phyloP scores from a whole-genome alignment of 495 filamentous ascomycete species.

The Lasiosphaeria hispida region DNA sequence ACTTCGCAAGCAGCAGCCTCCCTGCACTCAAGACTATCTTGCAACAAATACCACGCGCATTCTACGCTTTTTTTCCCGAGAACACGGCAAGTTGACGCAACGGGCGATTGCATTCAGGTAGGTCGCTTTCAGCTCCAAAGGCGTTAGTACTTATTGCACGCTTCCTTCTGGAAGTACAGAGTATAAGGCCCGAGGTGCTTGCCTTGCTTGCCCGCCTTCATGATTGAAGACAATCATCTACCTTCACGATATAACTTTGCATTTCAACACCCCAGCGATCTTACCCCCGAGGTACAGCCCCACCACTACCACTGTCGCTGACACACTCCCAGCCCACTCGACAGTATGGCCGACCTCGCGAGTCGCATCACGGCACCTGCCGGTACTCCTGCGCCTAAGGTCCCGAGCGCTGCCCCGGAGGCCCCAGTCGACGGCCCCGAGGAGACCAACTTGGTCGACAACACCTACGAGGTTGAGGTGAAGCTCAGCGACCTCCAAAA shows the following conservation, averaged over 20 bases:
- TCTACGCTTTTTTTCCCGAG: background rate
- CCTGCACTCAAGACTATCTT: too few species aligned
- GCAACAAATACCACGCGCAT: background rate
- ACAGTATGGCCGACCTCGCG: conserved; percentile 53
- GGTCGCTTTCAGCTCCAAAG: background rate
- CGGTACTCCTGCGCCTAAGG: conserved; percentile 23
- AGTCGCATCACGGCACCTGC: conserved; percentile 57
- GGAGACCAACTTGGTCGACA: conserved; percentile 61
- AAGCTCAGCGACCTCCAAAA: conserved; percentile 86
- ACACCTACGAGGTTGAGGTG: conserved; percentile 77
- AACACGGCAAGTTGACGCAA: background rate
- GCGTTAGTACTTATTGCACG: background rate
- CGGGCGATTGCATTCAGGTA: too few species aligned
- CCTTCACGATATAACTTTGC: background rate
- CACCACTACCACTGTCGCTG: background rate
- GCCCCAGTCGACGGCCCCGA: conserved; percentile 43
- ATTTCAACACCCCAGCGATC: too few species aligned
- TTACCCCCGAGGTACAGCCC: too few species aligned
- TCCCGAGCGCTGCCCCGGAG: conserved; percentile 45
- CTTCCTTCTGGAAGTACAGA: background rate
- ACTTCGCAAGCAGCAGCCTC: too few species aligned
- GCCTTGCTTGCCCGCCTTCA: background rate
- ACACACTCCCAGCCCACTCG: conserved; percentile 2
- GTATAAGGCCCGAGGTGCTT: too few species aligned
- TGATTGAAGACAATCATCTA: background rate